Evolutionary conservation across 2,329 filamentous ascomycete species (phyloP).

Genomic region (Penicillium sumatraense): DNA sequence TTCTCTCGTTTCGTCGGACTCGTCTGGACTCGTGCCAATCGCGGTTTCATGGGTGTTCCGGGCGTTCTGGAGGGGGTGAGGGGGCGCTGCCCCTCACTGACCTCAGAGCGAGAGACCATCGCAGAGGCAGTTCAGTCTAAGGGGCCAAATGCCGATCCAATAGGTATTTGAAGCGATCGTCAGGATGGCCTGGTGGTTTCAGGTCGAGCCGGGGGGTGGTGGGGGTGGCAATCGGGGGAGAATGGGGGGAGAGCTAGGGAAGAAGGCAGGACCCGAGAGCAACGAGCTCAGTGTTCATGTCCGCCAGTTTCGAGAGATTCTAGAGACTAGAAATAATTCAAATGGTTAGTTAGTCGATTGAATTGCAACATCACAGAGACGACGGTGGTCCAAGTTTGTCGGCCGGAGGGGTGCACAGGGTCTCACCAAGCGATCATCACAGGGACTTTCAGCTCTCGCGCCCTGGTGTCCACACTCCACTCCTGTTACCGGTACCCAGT

Average conservation of each 20-base stretch:
- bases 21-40: slow-evolving; percentile 41
- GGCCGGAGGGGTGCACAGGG: slow-evolving; percentile 13
- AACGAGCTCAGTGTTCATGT: slow-evolving; percentile 38
- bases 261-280: slow-evolving; percentile 39
- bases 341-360: slow-evolving; percentile 18
- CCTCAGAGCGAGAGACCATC: slow-evolving; percentile 49
- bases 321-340: too few species aligned
- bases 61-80: slow-evolving; percentile 41
- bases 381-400: slow-evolving; percentile 17
- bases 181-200: slow-evolving; percentile 26
- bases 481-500: slow-evolving; percentile 3
- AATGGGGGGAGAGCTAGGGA: slow-evolving; percentile 24
- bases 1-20: slow-evolving; percentile 56
- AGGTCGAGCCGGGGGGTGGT: slow-evolving; percentile 19
- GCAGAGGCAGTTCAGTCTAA: slow-evolving; percentile 10
- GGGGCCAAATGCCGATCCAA: background rate
- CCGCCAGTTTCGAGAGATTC: slow-evolving; percentile 26
- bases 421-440: slow-evolving; percentile 32
- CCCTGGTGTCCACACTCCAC: slow-evolving; percentile 16
- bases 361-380: slow-evolving; percentile 11
- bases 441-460: slow-evolving; percentile 32
- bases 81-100: slow-evolving; percentile 38
- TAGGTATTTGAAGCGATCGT: slow-evolving; percentile 16
- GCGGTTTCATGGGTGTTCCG: slow-evolving; percentile 43
- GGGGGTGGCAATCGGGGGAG: background rate